Conservation (phyloP, 139 green algal species). For the Chlamydomonas urium region DNA sequence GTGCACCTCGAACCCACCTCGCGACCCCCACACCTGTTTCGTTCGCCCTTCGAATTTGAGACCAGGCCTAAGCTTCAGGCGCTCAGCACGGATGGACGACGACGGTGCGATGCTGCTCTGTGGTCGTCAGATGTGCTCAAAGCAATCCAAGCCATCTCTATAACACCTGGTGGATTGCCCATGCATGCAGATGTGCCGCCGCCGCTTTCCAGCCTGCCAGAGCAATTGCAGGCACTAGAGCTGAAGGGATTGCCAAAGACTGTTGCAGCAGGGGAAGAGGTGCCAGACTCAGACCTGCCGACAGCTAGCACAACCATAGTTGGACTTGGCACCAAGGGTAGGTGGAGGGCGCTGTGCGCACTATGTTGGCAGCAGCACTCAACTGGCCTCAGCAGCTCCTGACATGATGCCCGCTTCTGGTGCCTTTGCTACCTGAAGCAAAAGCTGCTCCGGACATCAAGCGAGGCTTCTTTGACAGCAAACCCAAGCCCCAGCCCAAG, state of each 20-base stretch:
- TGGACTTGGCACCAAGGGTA: no score
- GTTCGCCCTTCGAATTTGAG: background rate
- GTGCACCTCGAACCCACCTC: no score
- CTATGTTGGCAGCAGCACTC: no score
- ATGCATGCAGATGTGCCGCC: constrained; percentile 39
- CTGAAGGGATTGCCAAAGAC: background rate
- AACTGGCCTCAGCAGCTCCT: no score
- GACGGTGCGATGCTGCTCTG: background rate
- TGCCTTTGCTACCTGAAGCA: background rate
- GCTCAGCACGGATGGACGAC: background rate
- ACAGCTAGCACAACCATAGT: no score
- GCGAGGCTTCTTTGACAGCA: constrained; percentile 41
- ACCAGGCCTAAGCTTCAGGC: background rate
- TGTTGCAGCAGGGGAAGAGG: background rate
- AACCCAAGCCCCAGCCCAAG: constrained; percentile 25
- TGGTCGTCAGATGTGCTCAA: background rate
- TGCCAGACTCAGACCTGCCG: no score
- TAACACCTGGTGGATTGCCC: no score
- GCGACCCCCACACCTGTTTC: no score
- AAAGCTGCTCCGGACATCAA: constrained; percentile 1
- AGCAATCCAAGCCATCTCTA: background rate
- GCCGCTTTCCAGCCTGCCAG: constrained; percentile 36
- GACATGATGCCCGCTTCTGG: background rate
- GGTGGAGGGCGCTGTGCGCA: background rate
- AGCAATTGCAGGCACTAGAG: constrained; percentile 35